Base-by-base conservation (phyloP, 2,329 filamentous ascomycete species). In the Botryotinia calthae region DNA sequence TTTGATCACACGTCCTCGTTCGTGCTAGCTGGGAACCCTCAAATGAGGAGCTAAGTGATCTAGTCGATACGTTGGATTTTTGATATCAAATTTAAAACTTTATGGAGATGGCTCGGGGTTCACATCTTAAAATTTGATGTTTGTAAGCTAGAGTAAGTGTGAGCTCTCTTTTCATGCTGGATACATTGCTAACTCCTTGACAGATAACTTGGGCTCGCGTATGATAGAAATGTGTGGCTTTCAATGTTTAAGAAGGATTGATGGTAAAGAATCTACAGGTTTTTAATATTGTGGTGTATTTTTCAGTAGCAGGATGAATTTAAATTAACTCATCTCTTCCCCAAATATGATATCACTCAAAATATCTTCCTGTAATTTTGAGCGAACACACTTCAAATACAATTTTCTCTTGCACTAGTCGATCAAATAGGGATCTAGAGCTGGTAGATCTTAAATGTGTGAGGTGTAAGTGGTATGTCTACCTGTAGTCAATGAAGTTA, bases 21-120 rank as follows among this genome's bases (percentile, higher is more conserved):
- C 63, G 63, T 65, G 63, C 63, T 65, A 48, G 63, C 63, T 65
- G 63, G 63, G 28, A n/a, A 65, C 22, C 42, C 42, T 65, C 63
- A 48, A 48, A 48, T 65, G 63, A 65, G 44, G 28, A 65, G 63
- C 63, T 34, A 44, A 65, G 63, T 65, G 63, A 65, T 65, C 63
- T 34, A 25, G 25, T 48, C 28, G 28, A 48, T 42, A 10, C 20
- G 1, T n/a, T 48, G 9, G 2, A 31, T 28, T 8, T 12, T 42
- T 16, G 59, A 44, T 1, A 1, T 63, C 25, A 3, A 16, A 7
- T 28, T 9, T 28, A 7, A 28, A 28, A 8, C 9, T 42, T 42
- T 20, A 6, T 1, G 7, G 8, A 1, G 18, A 28, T 42, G 22
- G 4, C 6, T 28, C 25, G 25, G 42, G 37, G 14, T 4, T 28